Evolutionary conservation across 1,284 basidiomycete species (phyloP), one percentile per base, ranked within the genome.

Genomic region (Lentinus polychrous): DNA sequence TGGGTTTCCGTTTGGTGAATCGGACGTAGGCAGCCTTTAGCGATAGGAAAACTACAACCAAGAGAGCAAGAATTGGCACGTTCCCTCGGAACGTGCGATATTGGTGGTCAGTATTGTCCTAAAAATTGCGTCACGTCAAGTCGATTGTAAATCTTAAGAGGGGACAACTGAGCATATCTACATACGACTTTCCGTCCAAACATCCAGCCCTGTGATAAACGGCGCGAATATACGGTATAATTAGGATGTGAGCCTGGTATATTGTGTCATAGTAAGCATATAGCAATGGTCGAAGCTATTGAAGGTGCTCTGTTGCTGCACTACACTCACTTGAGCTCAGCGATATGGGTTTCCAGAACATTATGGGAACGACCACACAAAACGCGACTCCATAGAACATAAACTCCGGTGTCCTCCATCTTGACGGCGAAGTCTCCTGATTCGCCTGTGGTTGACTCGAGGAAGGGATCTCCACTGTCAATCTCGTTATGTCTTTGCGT

Each of bases 371-470:
- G 11, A 78, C 81, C 18, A 87, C 45, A 12, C 70, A 62, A 34
- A 85, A 81, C 1, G 84, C 71, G 22, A 83, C 53, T 51, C 75
- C 82, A 69, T 98, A 98, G 45, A 87, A 60, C 51, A 78, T 71
- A 70, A 96, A 98, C 66, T 98, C 95, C 14, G 70, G 66, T 0
- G 91, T 89, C 41, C 67, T 68, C 95, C 94, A 98, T 69, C 88
- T 65, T 23, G 81, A 55, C 2, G 68, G 69, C 18, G 48, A 34
- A 5, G 49, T 50, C 7, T 46, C 42, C 49, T 52, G 58, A 59
- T 52, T 50, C 5, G 23, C 3, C 10, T 12, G 50, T 14, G 63
- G 37, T 42, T 38, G 65, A 48, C 61, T 62, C 0, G 72, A 66
- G 0, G 72, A 60, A 3, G 79, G 72, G 22, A 74, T 72, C 45